Evolutionary conservation across 2,329 filamentous ascomycete genomes (phyloP).

Genomic region (Nemania serpens): DNA sequence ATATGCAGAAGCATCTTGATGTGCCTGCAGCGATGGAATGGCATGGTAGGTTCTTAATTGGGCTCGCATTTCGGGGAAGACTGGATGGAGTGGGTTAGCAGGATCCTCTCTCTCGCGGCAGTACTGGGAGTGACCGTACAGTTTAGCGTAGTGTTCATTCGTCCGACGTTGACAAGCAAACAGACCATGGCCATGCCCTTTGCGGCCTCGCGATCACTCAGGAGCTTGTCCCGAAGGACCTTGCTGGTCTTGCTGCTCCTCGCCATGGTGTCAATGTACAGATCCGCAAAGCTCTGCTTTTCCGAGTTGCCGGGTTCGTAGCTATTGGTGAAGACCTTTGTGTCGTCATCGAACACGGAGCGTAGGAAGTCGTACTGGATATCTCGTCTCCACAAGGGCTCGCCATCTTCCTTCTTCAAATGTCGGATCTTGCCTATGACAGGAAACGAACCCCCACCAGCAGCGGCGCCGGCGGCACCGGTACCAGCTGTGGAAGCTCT

Average conservation of each 20-base stretch:
- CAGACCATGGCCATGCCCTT: slow-evolving; percentile 99
- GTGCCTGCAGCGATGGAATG: slow-evolving; percentile 92
- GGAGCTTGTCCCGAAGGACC: slow-evolving; percentile 93
- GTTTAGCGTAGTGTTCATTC: slow-evolving; percentile 99
- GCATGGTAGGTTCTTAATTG: slow-evolving; percentile 97
- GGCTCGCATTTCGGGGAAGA: slow-evolving; percentile 99
- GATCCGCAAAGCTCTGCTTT: slow-evolving; percentile 84
- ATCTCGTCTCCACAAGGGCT: slow-evolving; percentile 83
- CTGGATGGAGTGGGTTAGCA: slow-evolving; percentile 43
- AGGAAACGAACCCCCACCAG: slow-evolving; percentile 29
- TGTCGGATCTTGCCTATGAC: slow-evolving; percentile 74
- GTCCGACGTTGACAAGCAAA: slow-evolving; percentile 91
- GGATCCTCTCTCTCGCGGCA: not conserved
- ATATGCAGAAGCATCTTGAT: slow-evolving; percentile 93
- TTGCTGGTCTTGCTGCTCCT: slow-evolving; percentile 99
- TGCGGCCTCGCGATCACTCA: slow-evolving; percentile 87
- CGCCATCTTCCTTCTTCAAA: slow-evolving; percentile 86
- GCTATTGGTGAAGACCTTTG: slow-evolving; percentile 82
- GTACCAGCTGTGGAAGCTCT: slow-evolving; percentile 29
- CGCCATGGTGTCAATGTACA: slow-evolving; percentile 99
- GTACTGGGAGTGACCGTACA: slow-evolving; percentile 61
- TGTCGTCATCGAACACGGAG: slow-evolving; percentile 76
- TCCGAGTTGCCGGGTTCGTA: slow-evolving; percentile 67
- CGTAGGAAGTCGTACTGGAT: slow-evolving; percentile 88
- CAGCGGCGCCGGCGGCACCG: slow-evolving; percentile 16